Evolutionary conservation across 345 rosid genomes (phyloP).

Genomic region (Brassica cretica): DNA sequence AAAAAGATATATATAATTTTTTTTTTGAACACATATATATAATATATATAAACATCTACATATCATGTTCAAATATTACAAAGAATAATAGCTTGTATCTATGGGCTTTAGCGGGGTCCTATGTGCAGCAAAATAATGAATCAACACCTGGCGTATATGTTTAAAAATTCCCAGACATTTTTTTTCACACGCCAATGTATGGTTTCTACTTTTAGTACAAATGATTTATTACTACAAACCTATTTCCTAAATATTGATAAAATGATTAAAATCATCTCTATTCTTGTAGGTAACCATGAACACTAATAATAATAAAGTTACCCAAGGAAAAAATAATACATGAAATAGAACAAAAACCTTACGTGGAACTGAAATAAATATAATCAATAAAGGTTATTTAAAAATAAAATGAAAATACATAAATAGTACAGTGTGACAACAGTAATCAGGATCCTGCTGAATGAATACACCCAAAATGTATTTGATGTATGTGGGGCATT

Average conservation of each 20-base stretch:
- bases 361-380: not conserved
- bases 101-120: too few relatives aligned
- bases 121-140: too few relatives aligned
- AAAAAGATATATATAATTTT: too few relatives aligned
- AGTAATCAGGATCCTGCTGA: not conserved
- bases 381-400: not conserved
- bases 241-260: not conserved
- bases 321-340: not conserved
- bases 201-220: not conserved
- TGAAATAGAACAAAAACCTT: not conserved
- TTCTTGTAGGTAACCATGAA: not conserved
- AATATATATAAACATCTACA: too few relatives aligned
- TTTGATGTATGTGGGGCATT: not conserved
- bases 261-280: not conserved
- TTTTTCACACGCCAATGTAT: not conserved
- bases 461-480: constrained; percentile 3
- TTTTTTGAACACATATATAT: too few relatives aligned
- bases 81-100: too few relatives aligned
- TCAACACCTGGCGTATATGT: not conserved
- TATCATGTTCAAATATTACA: too few relatives aligned
- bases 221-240: not conserved
- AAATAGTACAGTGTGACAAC: not conserved
- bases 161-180: not conserved
- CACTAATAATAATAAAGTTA: not conserved
- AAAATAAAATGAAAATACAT: not conserved